These are phyloP conservation scores for Cladosporium sp. DNA, from an alignment of 2,329 filamentous ascomycete genomes.

Conservation along the genomic window DNA sequence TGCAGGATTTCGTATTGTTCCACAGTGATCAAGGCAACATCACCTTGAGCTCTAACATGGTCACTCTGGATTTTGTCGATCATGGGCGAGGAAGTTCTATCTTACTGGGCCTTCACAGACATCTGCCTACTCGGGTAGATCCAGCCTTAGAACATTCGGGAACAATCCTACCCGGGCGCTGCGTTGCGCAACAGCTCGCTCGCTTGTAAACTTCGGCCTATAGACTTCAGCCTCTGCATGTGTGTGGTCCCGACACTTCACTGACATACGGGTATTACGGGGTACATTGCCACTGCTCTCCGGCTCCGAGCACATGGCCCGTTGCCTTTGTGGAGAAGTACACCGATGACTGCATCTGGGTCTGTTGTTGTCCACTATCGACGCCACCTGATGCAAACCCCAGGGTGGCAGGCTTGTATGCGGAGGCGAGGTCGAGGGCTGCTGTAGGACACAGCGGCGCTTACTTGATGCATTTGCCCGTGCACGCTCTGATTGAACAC, in stretches of 20 bases:
- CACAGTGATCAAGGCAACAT: too few species aligned
- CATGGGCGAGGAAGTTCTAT: too few species aligned
- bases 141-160: neutral
- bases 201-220: constrained; percentile 4
- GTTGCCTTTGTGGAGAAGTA: neutral
- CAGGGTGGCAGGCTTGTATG: neutral
- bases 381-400: constrained; percentile 1
- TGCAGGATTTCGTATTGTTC: neutral
- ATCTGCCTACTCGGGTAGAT: too few species aligned
- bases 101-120: too few species aligned
- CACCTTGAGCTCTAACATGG: too few species aligned
- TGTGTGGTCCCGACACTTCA: constrained; percentile 1
- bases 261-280: neutral
- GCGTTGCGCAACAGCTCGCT: neutral
- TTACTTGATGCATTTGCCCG: neutral
- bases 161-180: neutral
- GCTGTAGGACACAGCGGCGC: neutral
- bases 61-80: too few species aligned
- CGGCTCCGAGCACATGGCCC: neutral
- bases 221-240: too few species aligned
- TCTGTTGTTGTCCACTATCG: neutral
- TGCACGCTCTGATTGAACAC: neutral
- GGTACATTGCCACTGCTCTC: neutral
- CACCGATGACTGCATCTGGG: neutral
- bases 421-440: neutral